Evolutionary conservation across 345 rosid genomes (phyloP).

Genomic region (Hibiscus tridactylites): DNA sequence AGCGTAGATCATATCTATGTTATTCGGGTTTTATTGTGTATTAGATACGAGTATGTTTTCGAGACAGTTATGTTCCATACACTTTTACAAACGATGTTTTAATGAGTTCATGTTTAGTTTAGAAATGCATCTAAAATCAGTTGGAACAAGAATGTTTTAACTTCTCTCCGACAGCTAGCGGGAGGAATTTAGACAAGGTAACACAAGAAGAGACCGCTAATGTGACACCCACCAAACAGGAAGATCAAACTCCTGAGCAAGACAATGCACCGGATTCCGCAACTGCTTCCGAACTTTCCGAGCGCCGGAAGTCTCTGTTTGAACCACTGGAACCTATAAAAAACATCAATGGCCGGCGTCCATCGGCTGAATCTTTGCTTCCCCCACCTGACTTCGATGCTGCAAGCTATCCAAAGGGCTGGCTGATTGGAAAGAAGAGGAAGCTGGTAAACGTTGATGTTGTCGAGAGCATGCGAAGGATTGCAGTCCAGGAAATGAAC

Average conservation of each 20-base stretch:
- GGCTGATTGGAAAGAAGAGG: conserved; percentile 91
- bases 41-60: no score
- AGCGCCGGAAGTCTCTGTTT: conserved; percentile 75
- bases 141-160: conserved; percentile 29
- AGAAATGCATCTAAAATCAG: conserved; percentile 6
- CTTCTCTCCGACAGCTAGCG: conserved; percentile 49
- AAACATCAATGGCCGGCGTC: conserved; percentile 36
- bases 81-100: background rate
- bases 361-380: conserved; percentile 57
- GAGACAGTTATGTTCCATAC: no score
- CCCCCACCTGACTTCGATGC: conserved; percentile 93
- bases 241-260: conserved; percentile 24
- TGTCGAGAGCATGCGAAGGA: conserved; percentile 94
- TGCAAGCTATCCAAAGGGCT: conserved; percentile 76
- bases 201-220: conserved; percentile 27
- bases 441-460: conserved; percentile 90
- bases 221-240: conserved; percentile 39
- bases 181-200: conserved; percentile 37
- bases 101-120: background rate
- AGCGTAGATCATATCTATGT: no score
- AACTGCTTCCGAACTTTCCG: conserved; percentile 42
- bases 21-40: no score
- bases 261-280: conserved; percentile 30
- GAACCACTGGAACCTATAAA: conserved; percentile 72
- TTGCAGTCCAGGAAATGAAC: conserved; percentile 93